Base-by-base conservation (phyloP, 345 rosid genomes). In the Litchi chinensis region DNA sequence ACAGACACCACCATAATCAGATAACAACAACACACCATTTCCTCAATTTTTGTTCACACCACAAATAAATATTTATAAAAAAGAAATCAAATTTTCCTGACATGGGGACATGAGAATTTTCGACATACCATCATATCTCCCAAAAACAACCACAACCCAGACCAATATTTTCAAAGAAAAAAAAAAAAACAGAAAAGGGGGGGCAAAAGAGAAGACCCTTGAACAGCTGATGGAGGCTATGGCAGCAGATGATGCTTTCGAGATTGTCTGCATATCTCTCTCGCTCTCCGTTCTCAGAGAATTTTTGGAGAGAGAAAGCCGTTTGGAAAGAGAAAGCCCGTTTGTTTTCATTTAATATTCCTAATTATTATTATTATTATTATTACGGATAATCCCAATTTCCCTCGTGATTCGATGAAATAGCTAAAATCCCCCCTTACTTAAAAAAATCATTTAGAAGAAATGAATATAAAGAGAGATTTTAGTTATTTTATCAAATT, bases 191-290 rank as follows among this genome's bases (percentile, higher is more conserved):
- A 66, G 21, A 18, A 10, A 39, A 18, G 76, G 15, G 10, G 43
- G 62, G 4, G 24, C 72, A 16, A 77, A 32, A 24, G 50, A 5
- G 75, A 67, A 71, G 70, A 95, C 97, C 94, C 84, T 88, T 26
- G 95, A 84, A 79, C 95, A 85, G 74, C 92, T 86, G 80, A 93
- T 71, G 87, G 97, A 91, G 66, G 97, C 88, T 92, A 89, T 90
- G 67, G 90, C 81, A 79, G 90, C 80, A 77, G 86, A 91, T 64
- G 98, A 95, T 73, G 94, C 94, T 83, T 90, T 93, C 52, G 88
- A 86, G 85, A 95, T 91, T 83, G 89, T 83, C 70, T 90, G 93
- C 93, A 90, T 88, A 81, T 54, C 89, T 76, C 81, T 26, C 76
- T 5, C 63, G 40, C 77, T 22, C 60, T 28, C 59, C 63, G 32